phyloP scores from a whole-genome alignment of 805 yeast genomes.

The Candida xyloterini region DNA sequence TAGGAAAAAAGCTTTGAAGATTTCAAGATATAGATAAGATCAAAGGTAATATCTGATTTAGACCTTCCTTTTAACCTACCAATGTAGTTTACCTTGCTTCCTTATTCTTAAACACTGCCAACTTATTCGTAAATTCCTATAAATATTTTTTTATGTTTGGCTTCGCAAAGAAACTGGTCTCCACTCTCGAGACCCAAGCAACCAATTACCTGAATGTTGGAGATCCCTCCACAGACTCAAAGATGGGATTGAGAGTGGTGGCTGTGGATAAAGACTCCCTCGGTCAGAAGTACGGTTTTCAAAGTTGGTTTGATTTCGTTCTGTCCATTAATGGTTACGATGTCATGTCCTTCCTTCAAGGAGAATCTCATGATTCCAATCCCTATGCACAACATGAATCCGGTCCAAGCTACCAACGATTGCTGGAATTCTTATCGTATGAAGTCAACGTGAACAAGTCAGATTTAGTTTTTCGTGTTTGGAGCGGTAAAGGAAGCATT shows the following conservation, averaged over 20 bases:
- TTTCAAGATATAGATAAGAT: too few relatives aligned
- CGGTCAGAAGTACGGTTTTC: slow-evolving; percentile 55
- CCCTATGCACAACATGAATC: slow-evolving; percentile 23
- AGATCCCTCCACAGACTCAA: slow-evolving; percentile 23
- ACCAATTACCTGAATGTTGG: slow-evolving; percentile 23
- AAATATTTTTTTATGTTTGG: slow-evolving; percentile 43
- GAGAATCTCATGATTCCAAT: slow-evolving; percentile 23
- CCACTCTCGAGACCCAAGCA: slow-evolving; percentile 43
- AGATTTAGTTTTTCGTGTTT: slow-evolving; percentile 55
- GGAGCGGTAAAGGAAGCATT: slow-evolving; percentile 86
- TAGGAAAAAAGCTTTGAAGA: too few relatives aligned
- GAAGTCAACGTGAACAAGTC: slow-evolving; percentile 27
- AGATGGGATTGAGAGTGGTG: slow-evolving; percentile 58
- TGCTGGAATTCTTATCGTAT: slow-evolving; percentile 26
- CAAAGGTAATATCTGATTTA: too few relatives aligned
- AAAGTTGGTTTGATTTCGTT: slow-evolving; percentile 85
- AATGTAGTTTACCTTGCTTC: too few relatives aligned
- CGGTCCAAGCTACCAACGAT: slow-evolving; percentile 18
- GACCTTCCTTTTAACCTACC: too few relatives aligned
- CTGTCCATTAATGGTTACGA: slow-evolving; percentile 77
- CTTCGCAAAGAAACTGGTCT: slow-evolving; percentile 62
- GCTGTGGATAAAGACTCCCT: slow-evolving; percentile 44
- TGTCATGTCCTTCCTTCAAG: slow-evolving; percentile 32
- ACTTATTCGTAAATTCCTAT: too few relatives aligned
- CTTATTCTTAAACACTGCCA: too few relatives aligned